Evolutionary conservation across 306 rosid species (phyloP), one percentile per base, ranked within the genome.

Genomic region (Mimosa bimucronata): DNA sequence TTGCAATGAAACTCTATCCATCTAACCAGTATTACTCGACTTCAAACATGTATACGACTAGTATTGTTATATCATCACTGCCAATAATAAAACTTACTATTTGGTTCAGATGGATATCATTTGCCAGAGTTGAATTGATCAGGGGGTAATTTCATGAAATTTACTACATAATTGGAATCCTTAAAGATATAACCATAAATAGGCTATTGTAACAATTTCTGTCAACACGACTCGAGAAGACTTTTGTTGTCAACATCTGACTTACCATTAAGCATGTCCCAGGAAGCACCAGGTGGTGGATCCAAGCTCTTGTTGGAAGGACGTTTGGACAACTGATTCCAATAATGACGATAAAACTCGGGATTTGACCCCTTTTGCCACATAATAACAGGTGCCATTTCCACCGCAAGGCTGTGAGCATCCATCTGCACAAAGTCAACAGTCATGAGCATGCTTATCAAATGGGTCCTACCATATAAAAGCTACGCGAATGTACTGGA

Each of bases 241-340:
- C 46, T 25, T 66, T 73, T 79, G 71, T 61, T 23, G 38, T 73
- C 25, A 42, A 66, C 41, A 46, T 66, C 80, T 69, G 26, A 37
- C 89, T 76, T 79, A 90, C 99, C 99, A 66, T 92, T 48, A 86
- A 96, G 97, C 90, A 93, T 72, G 85, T 96, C 98, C 94, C 91
- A 90, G 12, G 92, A 85, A 70, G 89, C 68, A 75, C 84, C 87
- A 52, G 92, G 79, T 16, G 83, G 80, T 38, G 86, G 83, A 82
- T 88, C 90, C 76, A 77, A 84, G 72, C 88, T 82, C 79, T 71
- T 86, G 79, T 87, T 85, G 62, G 99, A 87, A 82, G 90, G 83
- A 64, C 31, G 88, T 85, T 85, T 88, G 40, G 88, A 84, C 69
- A 83, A 78, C 48, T 87, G 89, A 80, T 78, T 88, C 98, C 97